A percentile compares a stretch with the other conserved stretches of the same genome.
These are phyloP conservation scores for Kwoniella mangroviensis DNA, from an alignment of 768 basidiomycete species.

Conservation along the genomic window DNA sequence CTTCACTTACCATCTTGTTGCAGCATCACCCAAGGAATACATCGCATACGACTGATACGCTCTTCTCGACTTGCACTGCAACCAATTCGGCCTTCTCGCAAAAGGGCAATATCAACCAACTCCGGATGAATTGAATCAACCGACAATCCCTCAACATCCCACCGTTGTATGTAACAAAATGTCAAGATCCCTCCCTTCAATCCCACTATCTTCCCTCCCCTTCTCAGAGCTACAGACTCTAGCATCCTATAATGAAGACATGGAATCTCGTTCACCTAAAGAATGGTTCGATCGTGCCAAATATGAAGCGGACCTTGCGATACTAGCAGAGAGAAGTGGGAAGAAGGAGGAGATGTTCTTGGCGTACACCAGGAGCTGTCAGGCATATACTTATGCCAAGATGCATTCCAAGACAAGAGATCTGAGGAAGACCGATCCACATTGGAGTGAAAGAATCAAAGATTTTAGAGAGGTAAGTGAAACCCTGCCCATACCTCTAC, in stretches of 20 bases:
- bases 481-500: neutral
- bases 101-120: no score
- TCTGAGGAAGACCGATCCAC: conserved; percentile 34
- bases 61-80: no score
- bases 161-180: conserved; percentile 19
- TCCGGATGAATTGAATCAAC: no score
- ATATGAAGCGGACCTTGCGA: conserved; percentile 41
- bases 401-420: conserved; percentile 35
- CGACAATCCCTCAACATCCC: neutral
- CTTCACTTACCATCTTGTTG: no score
- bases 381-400: conserved; percentile 35
- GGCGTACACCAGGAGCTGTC: conserved; percentile 40
- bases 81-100: no score
- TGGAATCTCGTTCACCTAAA: conserved; percentile 19
- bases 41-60: no score
- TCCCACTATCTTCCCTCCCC: conserved; percentile 36
- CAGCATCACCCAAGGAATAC: no score
- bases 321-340: conserved; percentile 39
- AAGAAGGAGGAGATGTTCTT: conserved; percentile 53
- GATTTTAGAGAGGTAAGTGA: conserved; percentile 48
- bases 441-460: conserved; percentile 40
- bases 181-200: conserved; percentile 35
- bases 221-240: conserved; percentile 28
- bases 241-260: conserved; percentile 30
- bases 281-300: conserved; percentile 47